Base-by-base conservation (phyloP, 345 rosid species). In the Aegle marmelos region DNA sequence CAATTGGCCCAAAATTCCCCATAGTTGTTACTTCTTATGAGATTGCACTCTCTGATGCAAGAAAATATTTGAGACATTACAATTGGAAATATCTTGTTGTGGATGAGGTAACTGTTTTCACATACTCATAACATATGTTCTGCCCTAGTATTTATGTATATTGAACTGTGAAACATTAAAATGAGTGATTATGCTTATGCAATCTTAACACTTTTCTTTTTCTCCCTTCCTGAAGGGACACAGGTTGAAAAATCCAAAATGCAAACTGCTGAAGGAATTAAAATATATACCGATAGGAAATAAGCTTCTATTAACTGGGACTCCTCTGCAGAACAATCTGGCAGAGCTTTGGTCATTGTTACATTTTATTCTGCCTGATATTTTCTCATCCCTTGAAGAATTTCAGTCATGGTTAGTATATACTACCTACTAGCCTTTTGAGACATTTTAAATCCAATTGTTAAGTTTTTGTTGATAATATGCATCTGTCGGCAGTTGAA, bases 271-370 rank as follows among this genome's bases (percentile, higher is more conserved):
- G 76, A 88, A 83, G 85, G 93, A 94, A 80, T 79, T 96, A 80
- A 88, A 84, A 75, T 36, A 73, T 68, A 30, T 96, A 73, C 85
- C 28, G 37, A 74, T 83, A 78, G 98, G 86, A 25, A 96, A 96
- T 85, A 96, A 92, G 80, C 98, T 96, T 81, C 86, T 96, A 68
- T 81, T 96, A 58, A 96, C 97, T 53, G 99, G 99, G 72, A 96
- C 99, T 6, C 99, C 99, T 75, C 85, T 96, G 82, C 99, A 96
- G 76, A 96, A 96, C 83, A 96, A 96, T 82, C 77, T 94, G 79
- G 88, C 97, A 2, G 99, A 96, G 92, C 97, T 96, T 70, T 96
- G 99, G 98, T 90, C 99, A n/a, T 79, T 96, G 86, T 77, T 96
- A 83, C 90, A 96, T 83, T 96, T 96, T 84, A 90, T 96, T 83